These are phyloP conservation scores for Byssothecium circinans DNA, from an alignment of 2,329 filamentous ascomycete species.

Conservation along the genomic window DNA sequence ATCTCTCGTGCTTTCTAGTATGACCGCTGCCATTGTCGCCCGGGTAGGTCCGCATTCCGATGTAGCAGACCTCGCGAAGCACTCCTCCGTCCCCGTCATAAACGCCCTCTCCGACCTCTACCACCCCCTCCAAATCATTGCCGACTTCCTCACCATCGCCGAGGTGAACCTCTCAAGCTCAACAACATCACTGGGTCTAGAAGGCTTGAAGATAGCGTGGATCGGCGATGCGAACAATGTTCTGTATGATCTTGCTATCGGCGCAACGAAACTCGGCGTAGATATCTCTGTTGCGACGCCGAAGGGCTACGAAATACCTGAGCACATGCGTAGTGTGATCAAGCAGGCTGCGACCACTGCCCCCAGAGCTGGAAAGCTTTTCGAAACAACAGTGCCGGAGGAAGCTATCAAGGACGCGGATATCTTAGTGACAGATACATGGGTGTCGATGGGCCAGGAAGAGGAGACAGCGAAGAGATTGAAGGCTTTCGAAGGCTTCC, in stretches of 20 bases:
- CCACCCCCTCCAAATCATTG: constrained; percentile 91
- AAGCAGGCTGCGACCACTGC: constrained; percentile 60
- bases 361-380: constrained; percentile 64
- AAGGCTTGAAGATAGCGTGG: constrained; percentile 91
- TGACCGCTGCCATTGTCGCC: constrained; percentile 53
- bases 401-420: constrained; percentile 84
- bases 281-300: constrained; percentile 87
- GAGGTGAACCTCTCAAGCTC: constrained; percentile 67
- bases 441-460: constrained; percentile 98
- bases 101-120: constrained; percentile 78
- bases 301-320: constrained; percentile 78
- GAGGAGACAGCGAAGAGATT: constrained; percentile 76
- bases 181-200: constrained; percentile 63
- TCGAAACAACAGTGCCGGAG: constrained; percentile 77
- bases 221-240: constrained; percentile 97
- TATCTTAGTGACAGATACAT: constrained; percentile 93
- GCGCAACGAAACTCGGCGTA: constrained; percentile 82
- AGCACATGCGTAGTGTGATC: constrained; percentile 73
- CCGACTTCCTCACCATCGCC: constrained; percentile 88
- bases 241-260: constrained; percentile 88
- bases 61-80: constrained; percentile 52
- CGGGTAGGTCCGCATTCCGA: constrained; percentile 57
- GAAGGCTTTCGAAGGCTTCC: constrained; percentile 83
- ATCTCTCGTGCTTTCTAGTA: constrained; percentile 84
- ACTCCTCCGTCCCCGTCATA: constrained; percentile 54